Percentiles rank a stretch among this genome's conserved stretches.
phyloP scores from a whole-genome alignment of 2,329 filamentous ascomycete species.

The Penicillium sp. region DNA sequence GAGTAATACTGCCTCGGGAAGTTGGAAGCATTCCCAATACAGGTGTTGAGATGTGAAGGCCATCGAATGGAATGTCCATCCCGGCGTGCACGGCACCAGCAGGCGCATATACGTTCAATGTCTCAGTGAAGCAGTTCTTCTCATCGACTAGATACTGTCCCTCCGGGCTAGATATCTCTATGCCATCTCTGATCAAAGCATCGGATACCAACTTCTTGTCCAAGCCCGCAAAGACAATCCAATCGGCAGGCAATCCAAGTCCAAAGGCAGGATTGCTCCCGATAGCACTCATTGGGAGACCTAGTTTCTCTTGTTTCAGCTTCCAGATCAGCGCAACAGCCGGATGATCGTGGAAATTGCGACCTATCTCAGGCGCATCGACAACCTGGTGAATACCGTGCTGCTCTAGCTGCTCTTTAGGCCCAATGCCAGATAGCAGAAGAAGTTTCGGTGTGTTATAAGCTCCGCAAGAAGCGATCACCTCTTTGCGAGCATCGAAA shows the following conservation, averaged over 20 bases:
- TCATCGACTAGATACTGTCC: conserved; percentile 5
- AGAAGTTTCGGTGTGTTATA: conserved; percentile 59
- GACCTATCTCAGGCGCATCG: conserved; percentile 29
- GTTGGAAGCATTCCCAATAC: conserved; percentile 26
- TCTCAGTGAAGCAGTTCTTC: conserved; percentile 20
- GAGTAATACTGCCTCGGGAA: conserved; percentile 25
- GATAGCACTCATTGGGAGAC: conserved; percentile 42
- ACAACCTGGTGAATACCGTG: conserved; percentile 34
- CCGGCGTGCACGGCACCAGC: conserved; percentile 16
- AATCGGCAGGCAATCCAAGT: conserved; percentile 44
- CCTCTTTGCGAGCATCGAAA: conserved; percentile 53
- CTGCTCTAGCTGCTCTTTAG: conserved; percentile 25
- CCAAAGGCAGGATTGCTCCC: conserved; percentile 41
- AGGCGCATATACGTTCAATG: conserved; percentile 30
- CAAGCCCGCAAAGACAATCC: conserved; percentile 29
- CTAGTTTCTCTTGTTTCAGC: conserved; percentile 36
- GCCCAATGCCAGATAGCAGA: conserved; percentile 54
- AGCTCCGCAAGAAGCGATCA: conserved; percentile 52
- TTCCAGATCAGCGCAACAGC: conserved; percentile 34
- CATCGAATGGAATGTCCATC: conserved; percentile 24
- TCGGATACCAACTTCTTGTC: conserved; percentile 1
- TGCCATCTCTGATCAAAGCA: conserved; percentile 6
- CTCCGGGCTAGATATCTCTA: background rate
- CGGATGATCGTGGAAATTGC: conserved; percentile 33
- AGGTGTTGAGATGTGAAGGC: conserved; percentile 26